phyloP scores from a whole-genome alignment of 177 flowering plant genomes.

The Vitis hybrid region DNA sequence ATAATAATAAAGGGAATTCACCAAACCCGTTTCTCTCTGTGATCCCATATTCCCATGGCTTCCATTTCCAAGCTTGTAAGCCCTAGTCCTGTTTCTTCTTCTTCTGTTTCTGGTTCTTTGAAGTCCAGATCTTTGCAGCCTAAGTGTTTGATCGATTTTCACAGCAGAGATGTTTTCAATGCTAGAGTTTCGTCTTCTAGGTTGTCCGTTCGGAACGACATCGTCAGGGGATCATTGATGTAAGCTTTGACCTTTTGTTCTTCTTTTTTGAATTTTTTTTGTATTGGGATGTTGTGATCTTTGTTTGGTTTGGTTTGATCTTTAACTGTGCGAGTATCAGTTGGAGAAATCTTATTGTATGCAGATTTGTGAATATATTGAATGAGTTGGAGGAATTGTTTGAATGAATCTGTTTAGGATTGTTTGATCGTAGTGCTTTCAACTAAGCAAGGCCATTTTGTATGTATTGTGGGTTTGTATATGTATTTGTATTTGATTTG shows the following conservation, averaged over 20 bases:
- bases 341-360: too few species aligned
- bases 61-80: conserved; percentile 53
- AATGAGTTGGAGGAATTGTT: too few species aligned
- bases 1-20: background rate
- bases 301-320: background rate
- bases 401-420: background rate
- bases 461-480: background rate
- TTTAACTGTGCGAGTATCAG: too few species aligned
- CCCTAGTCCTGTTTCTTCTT: conserved; percentile 16
- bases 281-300: background rate
- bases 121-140: conserved; percentile 27
- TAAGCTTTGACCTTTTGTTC: conserved; percentile 20
- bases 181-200: conserved; percentile 25
- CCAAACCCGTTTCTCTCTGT: conserved; percentile 2
- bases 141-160: conserved; percentile 15
- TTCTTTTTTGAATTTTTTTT: background rate
- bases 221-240: conserved; percentile 28
- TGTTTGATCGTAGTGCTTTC: background rate
- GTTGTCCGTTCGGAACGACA: conserved; percentile 24
- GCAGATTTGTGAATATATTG: too few species aligned
- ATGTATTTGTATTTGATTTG: too few species aligned
- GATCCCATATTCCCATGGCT: conserved; percentile 40
- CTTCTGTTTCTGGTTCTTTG: conserved; percentile 15
- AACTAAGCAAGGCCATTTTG: background rate
- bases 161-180: background rate